Conservation (phyloP, 2,329 filamentous ascomycete species). For the Beauveria sp. region DNA sequence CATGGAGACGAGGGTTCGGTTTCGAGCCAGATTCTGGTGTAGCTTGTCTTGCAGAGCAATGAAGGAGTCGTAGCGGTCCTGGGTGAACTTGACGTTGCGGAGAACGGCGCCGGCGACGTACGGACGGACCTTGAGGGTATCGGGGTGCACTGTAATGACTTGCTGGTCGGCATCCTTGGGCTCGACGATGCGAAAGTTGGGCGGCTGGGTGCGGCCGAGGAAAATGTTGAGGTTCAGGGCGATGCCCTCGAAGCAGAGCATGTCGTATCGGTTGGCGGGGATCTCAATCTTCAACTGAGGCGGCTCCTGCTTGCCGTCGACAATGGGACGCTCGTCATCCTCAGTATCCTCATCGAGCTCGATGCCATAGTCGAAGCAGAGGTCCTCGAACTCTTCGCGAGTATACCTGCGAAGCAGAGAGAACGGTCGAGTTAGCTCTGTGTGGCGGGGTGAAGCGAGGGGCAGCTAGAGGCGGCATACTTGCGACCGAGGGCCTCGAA, state of each 20-base stretch:
- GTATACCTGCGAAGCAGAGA: conserved; percentile 55
- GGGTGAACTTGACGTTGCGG: conserved; percentile 83
- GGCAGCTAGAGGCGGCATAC: conserved; percentile 36
- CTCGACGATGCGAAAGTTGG: conserved; percentile 69
- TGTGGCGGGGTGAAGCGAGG: conserved; percentile 15
- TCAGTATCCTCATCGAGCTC: conserved; percentile 96
- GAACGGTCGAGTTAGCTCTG: conserved; percentile 14
- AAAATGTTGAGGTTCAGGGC: conserved; percentile 95
- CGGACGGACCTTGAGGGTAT: conserved; percentile 71
- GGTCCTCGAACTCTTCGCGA: conserved; percentile 88
- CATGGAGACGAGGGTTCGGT: conserved; percentile 91
- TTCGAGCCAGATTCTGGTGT: conserved; percentile 88
- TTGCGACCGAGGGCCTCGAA: conserved; percentile 87
- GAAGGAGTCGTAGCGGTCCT: conserved; percentile 92
- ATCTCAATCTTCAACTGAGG: conserved; percentile 98
- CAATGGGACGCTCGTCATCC: conserved; percentile 62
- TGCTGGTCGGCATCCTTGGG: conserved; percentile 68
- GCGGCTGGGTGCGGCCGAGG: conserved; percentile 64
- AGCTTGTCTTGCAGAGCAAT: conserved; percentile 97
- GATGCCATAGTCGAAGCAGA: conserved; percentile 98
- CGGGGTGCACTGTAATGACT: conserved; percentile 70
- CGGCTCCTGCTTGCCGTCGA: conserved; percentile 74
- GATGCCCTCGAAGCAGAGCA: conserved; percentile 97
- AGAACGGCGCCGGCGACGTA: conserved; percentile 86
- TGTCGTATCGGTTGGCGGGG: conserved; percentile 86